phyloP scores from a whole-genome alignment of 305 asterid species.

The Euphrasia arctica region DNA sequence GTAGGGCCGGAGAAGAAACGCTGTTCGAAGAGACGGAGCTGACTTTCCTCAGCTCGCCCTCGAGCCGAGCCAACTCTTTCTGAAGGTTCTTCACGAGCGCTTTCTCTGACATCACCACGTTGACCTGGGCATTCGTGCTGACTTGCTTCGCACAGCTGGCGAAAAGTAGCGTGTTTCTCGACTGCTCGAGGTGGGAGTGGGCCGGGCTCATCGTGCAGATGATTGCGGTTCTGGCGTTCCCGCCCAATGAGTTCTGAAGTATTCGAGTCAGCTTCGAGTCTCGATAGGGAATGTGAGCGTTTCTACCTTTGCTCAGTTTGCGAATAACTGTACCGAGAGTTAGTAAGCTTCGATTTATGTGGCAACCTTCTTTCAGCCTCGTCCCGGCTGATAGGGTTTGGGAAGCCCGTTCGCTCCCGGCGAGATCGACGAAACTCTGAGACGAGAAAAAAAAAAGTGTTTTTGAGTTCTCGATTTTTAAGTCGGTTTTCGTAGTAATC shows the following conservation, averaged over 20 bases:
- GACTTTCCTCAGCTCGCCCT: constrained; percentile 59
- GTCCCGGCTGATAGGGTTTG: constrained; percentile 61
- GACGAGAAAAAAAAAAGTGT: neutral
- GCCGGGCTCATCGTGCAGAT: constrained; percentile 99
- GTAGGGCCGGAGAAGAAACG: constrained; percentile 50
- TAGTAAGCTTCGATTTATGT: constrained; percentile 91
- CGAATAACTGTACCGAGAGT: constrained; percentile 94
- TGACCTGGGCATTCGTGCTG: constrained; percentile 73
- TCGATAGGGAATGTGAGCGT: constrained; percentile 78
- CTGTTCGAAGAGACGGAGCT: constrained; percentile 38
- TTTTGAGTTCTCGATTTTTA: too few species aligned
- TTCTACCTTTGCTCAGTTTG: constrained; percentile 91
- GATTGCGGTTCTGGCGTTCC: constrained; percentile 86
- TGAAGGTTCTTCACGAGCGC: constrained; percentile 83
- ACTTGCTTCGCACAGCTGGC: constrained; percentile 95
- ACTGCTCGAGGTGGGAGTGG: constrained; percentile 78
- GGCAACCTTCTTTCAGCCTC: constrained; percentile 78
- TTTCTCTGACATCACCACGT: constrained; percentile 87
- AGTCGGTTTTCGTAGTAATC: too few species aligned
- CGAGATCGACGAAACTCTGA: constrained; percentile 95
- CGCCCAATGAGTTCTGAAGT: constrained; percentile 83
- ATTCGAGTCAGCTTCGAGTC: constrained; percentile 96
- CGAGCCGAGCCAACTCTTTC: constrained; percentile 68
- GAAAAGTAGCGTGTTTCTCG: constrained; percentile 84
- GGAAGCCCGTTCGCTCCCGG: constrained; percentile 97